A percentile compares a stretch with the other conserved stretches of the same genome.
phyloP scores from a whole-genome alignment of 805 yeast genomes.

The Zygotorulaspora sp. region DNA sequence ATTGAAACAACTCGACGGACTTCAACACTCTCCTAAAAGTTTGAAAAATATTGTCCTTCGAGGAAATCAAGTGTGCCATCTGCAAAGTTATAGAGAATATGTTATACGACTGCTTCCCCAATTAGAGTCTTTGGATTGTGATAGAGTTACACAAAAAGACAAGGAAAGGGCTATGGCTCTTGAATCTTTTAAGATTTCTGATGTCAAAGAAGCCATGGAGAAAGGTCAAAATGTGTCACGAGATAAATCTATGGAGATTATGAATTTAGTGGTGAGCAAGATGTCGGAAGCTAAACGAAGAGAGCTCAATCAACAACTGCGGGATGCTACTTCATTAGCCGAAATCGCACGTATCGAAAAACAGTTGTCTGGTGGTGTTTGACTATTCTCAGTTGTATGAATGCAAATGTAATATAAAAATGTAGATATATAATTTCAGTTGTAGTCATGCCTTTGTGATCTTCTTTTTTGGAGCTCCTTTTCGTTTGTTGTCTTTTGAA shows the following conservation, averaged over 20 bases:
- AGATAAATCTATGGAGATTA: slow-evolving; percentile 34
- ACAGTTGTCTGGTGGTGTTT: slow-evolving; percentile 39
- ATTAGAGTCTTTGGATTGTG: slow-evolving; percentile 62
- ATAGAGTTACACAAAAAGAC: slow-evolving; percentile 43
- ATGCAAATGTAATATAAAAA: slow-evolving; percentile 1
- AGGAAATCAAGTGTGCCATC: slow-evolving; percentile 54
- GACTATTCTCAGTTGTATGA: slow-evolving; percentile 4
- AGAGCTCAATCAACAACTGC: slow-evolving; percentile 49
- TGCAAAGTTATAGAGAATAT: slow-evolving; percentile 53
- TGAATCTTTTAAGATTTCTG: slow-evolving; percentile 23
- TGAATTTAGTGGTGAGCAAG: slow-evolving; percentile 39
- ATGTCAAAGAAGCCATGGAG: slow-evolving; percentile 20
- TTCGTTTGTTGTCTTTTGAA: neutral
- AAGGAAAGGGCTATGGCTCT: slow-evolving; percentile 49
- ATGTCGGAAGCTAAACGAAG: slow-evolving; percentile 52
- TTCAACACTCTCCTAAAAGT: slow-evolving; percentile 39
- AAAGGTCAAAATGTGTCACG: slow-evolving; percentile 3
- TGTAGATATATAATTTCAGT: too few species aligned
- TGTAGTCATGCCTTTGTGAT: too few species aligned
- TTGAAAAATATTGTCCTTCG: slow-evolving; percentile 47
- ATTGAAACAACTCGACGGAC: slow-evolving; percentile 42
- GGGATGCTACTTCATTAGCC: slow-evolving; percentile 60
- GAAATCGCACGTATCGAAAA: slow-evolving; percentile 72
- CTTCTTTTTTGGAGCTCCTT: neutral
- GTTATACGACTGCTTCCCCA: slow-evolving; percentile 60